Conservation (phyloP, 2,329 filamentous ascomycete species). For the Clonostachys rosea region DNA sequence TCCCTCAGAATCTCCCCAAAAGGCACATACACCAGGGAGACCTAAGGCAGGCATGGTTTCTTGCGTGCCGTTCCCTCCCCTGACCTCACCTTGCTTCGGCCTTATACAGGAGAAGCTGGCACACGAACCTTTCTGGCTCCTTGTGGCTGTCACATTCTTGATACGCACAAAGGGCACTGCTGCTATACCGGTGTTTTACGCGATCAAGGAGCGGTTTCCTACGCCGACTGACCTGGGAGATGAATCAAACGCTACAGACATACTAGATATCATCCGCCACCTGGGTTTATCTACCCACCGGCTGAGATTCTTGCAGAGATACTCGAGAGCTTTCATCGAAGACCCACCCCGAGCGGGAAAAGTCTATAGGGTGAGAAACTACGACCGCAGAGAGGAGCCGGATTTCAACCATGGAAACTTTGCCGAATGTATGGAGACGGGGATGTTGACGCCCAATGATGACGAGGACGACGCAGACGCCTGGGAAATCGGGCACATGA, state of each 20-base stretch:
- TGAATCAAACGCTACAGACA: slow-evolving; percentile 39
- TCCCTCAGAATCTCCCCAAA: slow-evolving; percentile 3
- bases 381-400: slow-evolving; percentile 27
- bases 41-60: slow-evolving; percentile 42
- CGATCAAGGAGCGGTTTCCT: slow-evolving; percentile 64
- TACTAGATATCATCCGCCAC: slow-evolving; percentile 60
- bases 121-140: slow-evolving; percentile 70
- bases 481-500: slow-evolving; percentile 85
- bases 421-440: neutral
- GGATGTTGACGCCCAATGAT: neutral
- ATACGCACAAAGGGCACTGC: slow-evolving; percentile 72
- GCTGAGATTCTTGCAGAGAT: slow-evolving; percentile 61
- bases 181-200: slow-evolving; percentile 72
- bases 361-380: slow-evolving; percentile 47
- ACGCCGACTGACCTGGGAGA: slow-evolving; percentile 58
- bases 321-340: slow-evolving; percentile 65
- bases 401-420: neutral
- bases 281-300: slow-evolving; percentile 69
- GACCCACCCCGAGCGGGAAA: slow-evolving; percentile 55
- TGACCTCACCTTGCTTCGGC: slow-evolving; percentile 62
- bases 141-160: slow-evolving; percentile 80
- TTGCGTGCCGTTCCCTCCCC: slow-evolving; percentile 61
- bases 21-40: slow-evolving; percentile 12
- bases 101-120: slow-evolving; percentile 80
- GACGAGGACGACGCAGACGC: slow-evolving; percentile 28